Evolutionary conservation across 2,329 filamentous ascomycete genomes (phyloP).

Genomic region (Alternaria gansuensis): DNA sequence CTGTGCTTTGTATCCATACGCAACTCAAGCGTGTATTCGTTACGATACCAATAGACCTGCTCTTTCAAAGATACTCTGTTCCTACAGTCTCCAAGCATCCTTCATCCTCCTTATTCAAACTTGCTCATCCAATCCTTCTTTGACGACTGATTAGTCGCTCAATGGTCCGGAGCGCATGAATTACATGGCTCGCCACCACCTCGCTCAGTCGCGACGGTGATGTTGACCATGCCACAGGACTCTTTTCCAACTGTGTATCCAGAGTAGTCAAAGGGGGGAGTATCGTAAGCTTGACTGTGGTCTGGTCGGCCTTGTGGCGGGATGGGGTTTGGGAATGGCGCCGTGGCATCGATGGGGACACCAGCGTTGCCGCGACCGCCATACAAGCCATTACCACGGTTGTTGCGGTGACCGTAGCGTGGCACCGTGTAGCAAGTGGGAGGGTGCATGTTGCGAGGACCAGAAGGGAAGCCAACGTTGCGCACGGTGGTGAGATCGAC

Average conservation of each 20-base stretch:
- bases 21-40: background rate
- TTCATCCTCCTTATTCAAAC: no score
- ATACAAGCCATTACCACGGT: conserved; percentile 39
- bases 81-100: background rate
- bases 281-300: background rate
- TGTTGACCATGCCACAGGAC: conserved; percentile 14
- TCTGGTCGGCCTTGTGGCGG: conserved; percentile 34
- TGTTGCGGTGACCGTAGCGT: conserved; percentile 11
- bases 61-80: background rate
- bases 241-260: conserved; percentile 14
- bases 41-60: conserved; percentile 1
- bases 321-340: conserved; percentile 44
- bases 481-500: conserved; percentile 25
- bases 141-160: background rate
- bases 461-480: conserved; percentile 21
- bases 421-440: conserved; percentile 9
- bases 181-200: conserved; percentile 15
- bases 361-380: conserved; percentile 26
- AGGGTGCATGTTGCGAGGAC: conserved; percentile 7
- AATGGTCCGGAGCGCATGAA: conserved; percentile 17
- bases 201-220: conserved; percentile 10
- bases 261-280: background rate
- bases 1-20: conserved; percentile 6
- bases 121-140: background rate
- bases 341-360: conserved; percentile 43